Base-by-base conservation (phyloP, 768 basidiomycete genomes). In the Auriscalpium microsporum region DNA sequence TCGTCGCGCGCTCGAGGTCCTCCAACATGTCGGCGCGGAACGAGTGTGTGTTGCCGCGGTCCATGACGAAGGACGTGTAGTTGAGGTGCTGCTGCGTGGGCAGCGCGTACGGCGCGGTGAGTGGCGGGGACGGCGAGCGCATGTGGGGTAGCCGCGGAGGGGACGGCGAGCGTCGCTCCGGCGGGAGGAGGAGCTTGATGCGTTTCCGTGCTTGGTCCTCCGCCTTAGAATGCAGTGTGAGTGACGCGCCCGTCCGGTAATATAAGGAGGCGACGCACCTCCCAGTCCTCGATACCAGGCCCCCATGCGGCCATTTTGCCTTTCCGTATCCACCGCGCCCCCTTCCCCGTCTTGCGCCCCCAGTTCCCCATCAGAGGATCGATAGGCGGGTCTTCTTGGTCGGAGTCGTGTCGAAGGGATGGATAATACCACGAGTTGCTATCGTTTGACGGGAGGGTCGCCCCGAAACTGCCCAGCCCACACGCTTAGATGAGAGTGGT, bases 291-390 rank as follows among this genome's bases (percentile, higher is more conserved):
- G 73, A 83, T 81, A 48, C 80, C 78, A 19, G 90, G 89, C 33
- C 88, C 89, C 91, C 91, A 94, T 13, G 84, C 75, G 33, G 82
- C 80, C 56, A 91, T 81, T 70, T 94, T 93, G 47, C 90, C 88
- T 65, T 77, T 80, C 16, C 90, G 80, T 49, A 87, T 77, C 90
- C 90, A 93, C 65, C 90, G 77, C 17, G 87, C 81, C n/a, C 83
- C 84, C 65, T 82, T 82, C 56, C 76, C 69, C 10, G 77, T 79
- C 71, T 94, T 94, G 56, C 83, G 80, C 3, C 91, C 91, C 89
- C 91, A 93, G 62, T 94, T 94, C 37, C 91, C 86, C 45, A 76
- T 73, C 11, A 74, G 74, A 42, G 76, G 69, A 35, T 76, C 74
- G 34, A 44, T 64, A 17, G 74, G 62, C 38, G 54, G 59, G 21